These are phyloP conservation scores for Yamadazyma triangularis DNA, from an alignment of 1,139 yeast species.

Conservation along the genomic window DNA sequence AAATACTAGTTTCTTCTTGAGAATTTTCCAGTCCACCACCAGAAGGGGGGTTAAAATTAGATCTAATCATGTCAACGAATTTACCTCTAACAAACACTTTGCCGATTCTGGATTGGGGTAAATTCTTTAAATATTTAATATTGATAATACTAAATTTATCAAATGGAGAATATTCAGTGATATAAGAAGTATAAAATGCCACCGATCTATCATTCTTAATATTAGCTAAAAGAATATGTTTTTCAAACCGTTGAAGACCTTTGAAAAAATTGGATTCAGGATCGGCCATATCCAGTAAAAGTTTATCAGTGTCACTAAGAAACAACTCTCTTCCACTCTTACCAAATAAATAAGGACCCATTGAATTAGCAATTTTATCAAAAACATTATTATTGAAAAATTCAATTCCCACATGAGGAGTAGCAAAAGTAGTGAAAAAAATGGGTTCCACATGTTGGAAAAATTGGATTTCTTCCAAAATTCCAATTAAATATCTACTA, in stretches of 20 bases:
- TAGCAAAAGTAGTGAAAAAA: constrained; percentile 76
- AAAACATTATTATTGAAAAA: constrained; percentile 40
- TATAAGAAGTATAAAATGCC: constrained; percentile 50
- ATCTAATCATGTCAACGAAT: constrained; percentile 48
- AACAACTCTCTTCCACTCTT: constrained; percentile 74
- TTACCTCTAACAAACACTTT: constrained; percentile 41
- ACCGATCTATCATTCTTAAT: constrained; percentile 68
- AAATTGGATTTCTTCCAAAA: constrained; percentile 47
- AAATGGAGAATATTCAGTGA: constrained; percentile 48
- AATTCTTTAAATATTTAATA: constrained; percentile 33
- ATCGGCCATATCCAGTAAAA: constrained; percentile 53
- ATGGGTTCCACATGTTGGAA: constrained; percentile 61
- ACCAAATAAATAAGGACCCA: constrained; percentile 67
- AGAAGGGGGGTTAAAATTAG: constrained; percentile 14
- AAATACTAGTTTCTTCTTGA: constrained; percentile 38
- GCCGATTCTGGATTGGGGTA: constrained; percentile 32
- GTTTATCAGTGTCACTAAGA: constrained; percentile 38
- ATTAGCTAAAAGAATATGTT: constrained; percentile 64
- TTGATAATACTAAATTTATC: constrained; percentile 37
- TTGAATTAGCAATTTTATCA: constrained; percentile 45
- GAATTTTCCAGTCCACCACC: constrained; percentile 16
- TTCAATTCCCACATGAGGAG: constrained; percentile 81
- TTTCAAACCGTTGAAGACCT: constrained; percentile 56
- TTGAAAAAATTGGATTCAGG: constrained; percentile 46
- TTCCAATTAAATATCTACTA: constrained; percentile 66